Base-by-base conservation (phyloP, 2,329 filamentous ascomycete genomes). In the Diaporthe sp. region DNA sequence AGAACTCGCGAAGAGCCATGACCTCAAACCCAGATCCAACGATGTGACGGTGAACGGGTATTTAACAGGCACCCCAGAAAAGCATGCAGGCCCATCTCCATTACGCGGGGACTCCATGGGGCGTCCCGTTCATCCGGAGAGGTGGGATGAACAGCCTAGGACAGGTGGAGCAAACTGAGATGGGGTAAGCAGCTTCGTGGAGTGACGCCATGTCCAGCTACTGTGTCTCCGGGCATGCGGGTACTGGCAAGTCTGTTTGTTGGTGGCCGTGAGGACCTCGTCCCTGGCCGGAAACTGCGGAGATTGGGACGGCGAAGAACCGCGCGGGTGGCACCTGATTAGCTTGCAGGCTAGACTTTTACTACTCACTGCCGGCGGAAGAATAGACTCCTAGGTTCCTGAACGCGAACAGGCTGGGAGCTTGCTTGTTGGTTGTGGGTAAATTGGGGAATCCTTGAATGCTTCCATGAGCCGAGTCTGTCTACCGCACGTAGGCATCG, bases 331-430 rank as follows among this genome's bases (percentile, higher is more conserved):
- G 31, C 46, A 51, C 31, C 46, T 65, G 44, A 39, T 31, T 68
- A 51, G 44, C 46, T 19, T 25, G 5, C 4, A 49, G 62, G 62
- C 31, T 51, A 39, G 62, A 10, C 44, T 37, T 31, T n/a, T 15
- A 15, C 31, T 17, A 3, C 17, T 17, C 31, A 39, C 44, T 51
- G 44, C 62, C 62, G 62, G 46, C 62, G 62, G 62, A 68, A 51
- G 62, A 68, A 68, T 53, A 68, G 28, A 68, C 31, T 39, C 44
- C 28, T 67, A 8, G 17, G 42, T 67, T 68, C 28, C 62, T 68
- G 44, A 10, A 51, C 6, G 8, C 53, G 22, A 6, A 8, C 12
- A 37, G 46, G 62, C 37, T 28, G 28, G 62, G 44, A 46, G 13
- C n/a, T 25, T 51, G 46, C 46, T 39, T 68, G 22, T 22, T 51